Evolutionary conservation across 352 stramenopile species (phyloP).

Genomic region (Elongisporangium anandrum): DNA sequence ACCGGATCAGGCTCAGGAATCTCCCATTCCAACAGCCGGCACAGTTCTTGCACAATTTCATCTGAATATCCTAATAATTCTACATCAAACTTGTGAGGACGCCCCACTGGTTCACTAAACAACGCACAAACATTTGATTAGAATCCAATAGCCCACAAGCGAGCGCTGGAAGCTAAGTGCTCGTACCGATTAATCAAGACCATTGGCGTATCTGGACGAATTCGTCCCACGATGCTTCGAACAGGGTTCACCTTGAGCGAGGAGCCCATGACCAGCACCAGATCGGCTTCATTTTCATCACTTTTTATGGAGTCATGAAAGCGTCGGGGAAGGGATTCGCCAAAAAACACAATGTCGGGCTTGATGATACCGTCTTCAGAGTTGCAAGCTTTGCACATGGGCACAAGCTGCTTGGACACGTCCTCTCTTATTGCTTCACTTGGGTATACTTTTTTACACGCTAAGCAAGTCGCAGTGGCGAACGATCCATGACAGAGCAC

Average conservation of each 20-base stretch:
- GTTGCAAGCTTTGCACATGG: slow-evolving; percentile 71
- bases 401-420: slow-evolving; percentile 71
- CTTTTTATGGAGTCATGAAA: slow-evolving; percentile 88
- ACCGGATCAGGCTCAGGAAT: slow-evolving; percentile 69
- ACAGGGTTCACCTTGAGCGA: slow-evolving; percentile 97
- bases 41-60: slow-evolving; percentile 81
- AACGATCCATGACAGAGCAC: slow-evolving; percentile 96
- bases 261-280: slow-evolving; percentile 99
- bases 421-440: slow-evolving; percentile 86
- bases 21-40: slow-evolving; percentile 68
- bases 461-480: slow-evolving; percentile 88
- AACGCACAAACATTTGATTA: slow-evolving; percentile 2
- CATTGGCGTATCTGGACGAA: slow-evolving; percentile 79
- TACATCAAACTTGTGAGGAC: slow-evolving; percentile 82
- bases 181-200: slow-evolving; percentile 75
- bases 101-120: slow-evolving; percentile 68
- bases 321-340: slow-evolving; percentile 88
- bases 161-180: background rate
- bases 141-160: background rate
- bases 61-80: slow-evolving; percentile 82
- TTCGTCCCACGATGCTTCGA: slow-evolving; percentile 81
- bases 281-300: slow-evolving; percentile 86
- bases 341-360: slow-evolving; percentile 98
- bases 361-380: slow-evolving; percentile 92
- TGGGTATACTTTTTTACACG: slow-evolving; percentile 78